Evolutionary conservation across 2,329 filamentous ascomycete species (phyloP), one percentile per base, ranked within the genome.

Genomic region (Claviceps spartinae): DNA sequence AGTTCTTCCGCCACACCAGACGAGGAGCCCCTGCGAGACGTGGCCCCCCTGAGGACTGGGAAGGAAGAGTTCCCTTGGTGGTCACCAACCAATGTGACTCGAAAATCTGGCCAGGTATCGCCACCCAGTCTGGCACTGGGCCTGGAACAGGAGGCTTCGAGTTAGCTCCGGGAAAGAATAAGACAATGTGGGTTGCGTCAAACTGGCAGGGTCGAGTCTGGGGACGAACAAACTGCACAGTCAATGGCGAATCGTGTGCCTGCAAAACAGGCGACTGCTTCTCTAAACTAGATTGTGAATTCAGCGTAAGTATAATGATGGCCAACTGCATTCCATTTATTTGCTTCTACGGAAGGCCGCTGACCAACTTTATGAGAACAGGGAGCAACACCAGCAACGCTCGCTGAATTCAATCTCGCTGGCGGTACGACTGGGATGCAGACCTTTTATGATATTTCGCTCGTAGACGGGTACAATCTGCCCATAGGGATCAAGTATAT

Each of bases 391-490:
- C 88, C 88, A 11, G 82, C 82, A 14, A 90, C 86, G 1, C 76
- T 94, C 13, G 86, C 85, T 41, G 88, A 94, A 63, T 90, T 93
- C 67, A 88, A 84, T 51, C 75, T 91, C 16, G 77, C 80, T 48
- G 85, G 83, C 30, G 82, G 83, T 34, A 69, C 75, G 44, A 71
- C 73, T 22, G 70, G 71, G 48, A 67, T 63, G 54, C 83, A 89
- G 62, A 85, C 82, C 9, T 93, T 88, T 65, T 91, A 90, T 68
- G 87, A 93, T 65, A 86, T 93, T 56, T 89, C 85, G 42, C 74
- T 91, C 2, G 87, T 93, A 22, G 87, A 93, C 62, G 87, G 87
- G 48, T 91, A 91, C 74, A 91, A 91, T 62, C 68, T 91, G 1
- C 85, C 85, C 1, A 63, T 90, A 55, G 83, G 79, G 34, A 78